Percentiles rank a stretch among this genome's conserved stretches.
Conservation (phyloP, 129 eudicot species). For the Mikania micrantha region DNA sequence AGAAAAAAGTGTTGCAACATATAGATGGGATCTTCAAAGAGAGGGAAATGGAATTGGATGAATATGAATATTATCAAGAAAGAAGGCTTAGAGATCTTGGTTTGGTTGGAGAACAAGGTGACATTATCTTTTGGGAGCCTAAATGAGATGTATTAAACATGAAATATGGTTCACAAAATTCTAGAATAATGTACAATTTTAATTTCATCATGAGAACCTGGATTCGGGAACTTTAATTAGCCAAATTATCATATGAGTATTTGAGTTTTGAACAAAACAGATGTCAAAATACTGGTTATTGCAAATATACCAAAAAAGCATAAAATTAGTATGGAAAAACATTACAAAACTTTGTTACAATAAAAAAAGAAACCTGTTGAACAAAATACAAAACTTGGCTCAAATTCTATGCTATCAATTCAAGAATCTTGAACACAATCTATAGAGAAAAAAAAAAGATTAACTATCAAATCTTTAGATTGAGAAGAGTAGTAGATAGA, state of each 20-base stretch:
- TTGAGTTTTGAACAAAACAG: neutral
- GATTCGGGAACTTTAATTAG: neutral
- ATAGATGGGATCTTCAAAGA: conserved; percentile 62
- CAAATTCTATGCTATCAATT: too few relatives aligned
- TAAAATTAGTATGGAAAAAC: too few relatives aligned
- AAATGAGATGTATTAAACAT: conserved; percentile 27
- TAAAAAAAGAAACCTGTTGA: too few relatives aligned
- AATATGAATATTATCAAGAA: conserved; percentile 84
- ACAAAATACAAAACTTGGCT: too few relatives aligned
- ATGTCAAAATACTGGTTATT: too few relatives aligned
- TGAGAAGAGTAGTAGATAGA: too few relatives aligned
- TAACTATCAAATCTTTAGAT: too few relatives aligned
- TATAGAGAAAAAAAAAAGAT: too few relatives aligned
- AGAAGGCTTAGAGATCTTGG: conserved; percentile 97
- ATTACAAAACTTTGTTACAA: too few relatives aligned
- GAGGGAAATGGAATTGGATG: conserved; percentile 62
- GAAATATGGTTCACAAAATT: neutral
- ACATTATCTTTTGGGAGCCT: conserved; percentile 83
- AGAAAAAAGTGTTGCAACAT: conserved; percentile 79
- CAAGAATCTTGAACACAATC: too few relatives aligned
- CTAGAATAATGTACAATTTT: conserved; percentile 10
- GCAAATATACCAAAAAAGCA: too few relatives aligned
- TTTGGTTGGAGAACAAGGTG: conserved; percentile 92
- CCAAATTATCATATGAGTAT: neutral
- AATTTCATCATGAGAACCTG: neutral